Percentiles rank a stretch among this genome's conserved stretches.
phyloP scores from a whole-genome alignment of 2,329 filamentous ascomycete genomes.

The Diaporthe citriasiana region DNA sequence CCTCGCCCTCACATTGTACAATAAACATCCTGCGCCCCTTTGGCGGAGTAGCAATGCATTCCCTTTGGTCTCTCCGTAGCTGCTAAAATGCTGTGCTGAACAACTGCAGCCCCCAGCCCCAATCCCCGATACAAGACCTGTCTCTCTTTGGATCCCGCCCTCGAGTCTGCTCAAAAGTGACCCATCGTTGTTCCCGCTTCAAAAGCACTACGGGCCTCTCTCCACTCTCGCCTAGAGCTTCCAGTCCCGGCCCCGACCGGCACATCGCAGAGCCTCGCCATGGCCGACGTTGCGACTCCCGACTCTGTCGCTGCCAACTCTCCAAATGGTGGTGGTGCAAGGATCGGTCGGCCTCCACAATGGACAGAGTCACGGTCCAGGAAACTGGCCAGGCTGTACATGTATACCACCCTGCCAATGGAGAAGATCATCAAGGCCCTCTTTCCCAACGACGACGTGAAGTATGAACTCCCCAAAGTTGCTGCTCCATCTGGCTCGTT shows the following conservation, averaged over 20 bases:
- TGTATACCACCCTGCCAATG: conserved; percentile 68
- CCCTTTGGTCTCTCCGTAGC: conserved; percentile 33
- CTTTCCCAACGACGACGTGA: conserved; percentile 58
- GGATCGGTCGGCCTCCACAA: conserved; percentile 66
- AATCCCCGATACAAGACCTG: conserved; percentile 12
- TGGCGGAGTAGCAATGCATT: conserved; percentile 14
- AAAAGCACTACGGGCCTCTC: background rate
- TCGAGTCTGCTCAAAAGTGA: conserved; percentile 14
- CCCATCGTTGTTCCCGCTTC: background rate
- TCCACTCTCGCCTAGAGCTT: conserved; percentile 5
- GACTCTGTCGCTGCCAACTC: conserved; percentile 35
- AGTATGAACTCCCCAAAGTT: conserved; percentile 52
- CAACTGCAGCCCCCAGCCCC: conserved; percentile 10
- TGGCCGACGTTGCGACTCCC: conserved; percentile 31
- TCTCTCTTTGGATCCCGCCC: conserved; percentile 7
- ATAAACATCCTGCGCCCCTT: conserved; percentile 41
- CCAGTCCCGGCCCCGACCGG: conserved; percentile 14
- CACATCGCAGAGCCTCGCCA: conserved; percentile 38
- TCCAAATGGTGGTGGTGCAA: conserved; percentile 43
- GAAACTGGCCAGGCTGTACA: conserved; percentile 68
- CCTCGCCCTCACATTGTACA: conserved; percentile 35
- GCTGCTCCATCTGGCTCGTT: background rate
- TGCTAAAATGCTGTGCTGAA: conserved; percentile 10
- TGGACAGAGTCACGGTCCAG: conserved; percentile 68
- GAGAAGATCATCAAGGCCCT: conserved; percentile 64